Conservation (phyloP, 306 rosid genomes). For the Cucurbita ficifolia region DNA sequence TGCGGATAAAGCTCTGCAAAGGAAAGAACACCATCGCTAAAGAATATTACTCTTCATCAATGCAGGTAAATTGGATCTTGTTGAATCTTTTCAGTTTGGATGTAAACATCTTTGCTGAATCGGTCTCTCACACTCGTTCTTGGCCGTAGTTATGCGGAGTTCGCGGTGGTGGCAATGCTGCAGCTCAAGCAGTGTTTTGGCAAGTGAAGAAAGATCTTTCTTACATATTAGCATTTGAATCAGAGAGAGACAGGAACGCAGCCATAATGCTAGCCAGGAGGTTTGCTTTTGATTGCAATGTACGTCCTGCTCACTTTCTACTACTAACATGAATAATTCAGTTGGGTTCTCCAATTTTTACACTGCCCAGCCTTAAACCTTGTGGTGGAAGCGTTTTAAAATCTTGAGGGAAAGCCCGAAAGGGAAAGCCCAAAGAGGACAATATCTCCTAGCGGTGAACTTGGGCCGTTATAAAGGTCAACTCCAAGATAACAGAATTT, state of each 20-base stretch:
- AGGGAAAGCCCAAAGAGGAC: too few relatives aligned
- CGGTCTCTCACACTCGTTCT: not conserved
- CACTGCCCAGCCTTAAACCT: not conserved
- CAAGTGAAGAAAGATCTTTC: slow-evolving; percentile 65
- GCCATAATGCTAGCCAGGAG: slow-evolving; percentile 88
- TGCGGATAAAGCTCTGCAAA: slow-evolving; percentile 78
- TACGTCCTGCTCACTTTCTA: slow-evolving; percentile 23
- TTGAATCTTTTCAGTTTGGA: not conserved
- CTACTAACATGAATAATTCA: not conserved
- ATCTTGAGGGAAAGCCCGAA: too few relatives aligned
- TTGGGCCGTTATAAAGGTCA: not conserved
- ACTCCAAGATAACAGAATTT: not conserved
- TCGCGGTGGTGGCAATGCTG: slow-evolving; percentile 88
- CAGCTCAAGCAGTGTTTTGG: slow-evolving; percentile 80
- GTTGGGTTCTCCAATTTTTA: not conserved
- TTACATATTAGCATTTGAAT: slow-evolving; percentile 64
- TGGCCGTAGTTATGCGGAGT: slow-evolving; percentile 69
- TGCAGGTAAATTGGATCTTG: slow-evolving; percentile 47
- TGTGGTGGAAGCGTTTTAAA: not conserved
- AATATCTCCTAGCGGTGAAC: too few relatives aligned
- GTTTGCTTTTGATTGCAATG: slow-evolving; percentile 85
- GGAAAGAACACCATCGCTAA: slow-evolving; percentile 54
- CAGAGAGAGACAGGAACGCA: slow-evolving; percentile 79
- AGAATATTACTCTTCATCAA: slow-evolving; percentile 68
- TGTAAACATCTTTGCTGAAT: not conserved